phyloP scores from a whole-genome alignment of 192 early-diverging fungal genomes.

The Chytriomyces sp. region DNA sequence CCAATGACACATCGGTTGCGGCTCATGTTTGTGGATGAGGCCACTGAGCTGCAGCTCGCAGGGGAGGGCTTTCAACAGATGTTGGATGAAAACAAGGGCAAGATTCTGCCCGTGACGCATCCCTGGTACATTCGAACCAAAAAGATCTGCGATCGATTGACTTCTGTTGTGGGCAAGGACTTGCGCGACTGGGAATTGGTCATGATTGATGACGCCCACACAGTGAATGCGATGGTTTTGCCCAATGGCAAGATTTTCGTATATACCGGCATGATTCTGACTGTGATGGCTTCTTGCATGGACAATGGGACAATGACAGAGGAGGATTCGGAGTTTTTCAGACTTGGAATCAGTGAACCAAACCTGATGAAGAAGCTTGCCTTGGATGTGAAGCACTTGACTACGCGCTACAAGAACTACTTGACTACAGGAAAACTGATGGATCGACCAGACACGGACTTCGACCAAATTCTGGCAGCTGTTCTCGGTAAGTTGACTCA shows the following conservation, averaged over 20 bases:
- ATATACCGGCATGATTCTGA: conserved; percentile 40
- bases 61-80: conserved; percentile 22
- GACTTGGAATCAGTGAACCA: too few species aligned
- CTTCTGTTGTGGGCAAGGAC: conserved; percentile 1
- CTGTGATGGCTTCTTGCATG: conserved; percentile 25
- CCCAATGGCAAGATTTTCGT: conserved; percentile 52
- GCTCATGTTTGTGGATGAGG: conserved; percentile 46
- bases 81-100: conserved; percentile 3
- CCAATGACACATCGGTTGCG: conserved; percentile 40
- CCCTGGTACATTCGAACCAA: background rate
- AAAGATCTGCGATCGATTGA: background rate
- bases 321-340: background rate
- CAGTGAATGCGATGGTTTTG: conserved; percentile 49
- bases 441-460: too few species aligned
- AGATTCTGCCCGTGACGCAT: conserved; percentile 21
- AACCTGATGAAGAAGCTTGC: too few species aligned
- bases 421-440: too few species aligned
- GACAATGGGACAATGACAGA: conserved; percentile 8
- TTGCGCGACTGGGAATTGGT: conserved; percentile 45
- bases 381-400: too few species aligned
- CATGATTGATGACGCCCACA: conserved; percentile 39
- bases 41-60: conserved; percentile 27
- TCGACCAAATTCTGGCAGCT: too few species aligned
- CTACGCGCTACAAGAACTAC: too few species aligned
- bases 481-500: too few species aligned